Conservation (phyloP, 163 green algal species). For the Chloroidium sp. region DNA sequence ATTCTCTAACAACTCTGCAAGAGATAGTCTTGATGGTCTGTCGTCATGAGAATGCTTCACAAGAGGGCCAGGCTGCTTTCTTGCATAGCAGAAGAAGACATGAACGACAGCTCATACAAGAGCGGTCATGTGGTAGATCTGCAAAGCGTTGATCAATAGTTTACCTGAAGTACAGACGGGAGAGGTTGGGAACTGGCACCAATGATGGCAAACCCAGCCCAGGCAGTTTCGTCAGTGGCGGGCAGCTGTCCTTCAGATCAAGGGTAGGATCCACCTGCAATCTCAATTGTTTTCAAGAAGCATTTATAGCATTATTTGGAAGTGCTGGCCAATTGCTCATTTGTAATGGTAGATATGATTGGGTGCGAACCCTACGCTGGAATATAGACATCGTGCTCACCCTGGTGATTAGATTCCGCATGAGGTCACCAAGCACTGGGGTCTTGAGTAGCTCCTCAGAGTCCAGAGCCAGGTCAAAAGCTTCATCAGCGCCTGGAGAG, state of each 20-base stretch:
- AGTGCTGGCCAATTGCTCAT: background rate
- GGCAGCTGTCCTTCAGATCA: slow-evolving; percentile 31
- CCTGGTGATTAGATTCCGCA: slow-evolving; percentile 2
- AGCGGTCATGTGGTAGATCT: background rate
- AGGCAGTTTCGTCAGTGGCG: slow-evolving; percentile 42
- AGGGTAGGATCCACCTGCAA: background rate
- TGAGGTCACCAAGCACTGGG: slow-evolving; percentile 11
- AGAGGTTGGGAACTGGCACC: slow-evolving; percentile 55
- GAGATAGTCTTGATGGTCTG: background rate
- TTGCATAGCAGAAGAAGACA: background rate
- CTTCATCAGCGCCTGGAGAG: slow-evolving; percentile 40
- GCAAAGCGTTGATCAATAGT: background rate
- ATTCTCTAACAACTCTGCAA: too few species aligned
- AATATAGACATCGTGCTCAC: slow-evolving; percentile 4
- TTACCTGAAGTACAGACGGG: slow-evolving; percentile 68
- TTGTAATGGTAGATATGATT: slow-evolving; percentile 15
- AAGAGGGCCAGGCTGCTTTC: background rate
- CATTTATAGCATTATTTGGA: too few species aligned
- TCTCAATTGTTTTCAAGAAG: too few species aligned
- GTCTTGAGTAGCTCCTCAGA: slow-evolving; percentile 15
- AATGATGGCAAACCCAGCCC: slow-evolving; percentile 34
- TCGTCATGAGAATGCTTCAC: background rate
- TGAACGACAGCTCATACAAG: background rate
- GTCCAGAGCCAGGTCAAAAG: slow-evolving; percentile 38
- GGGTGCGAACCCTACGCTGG: slow-evolving; percentile 5